phyloP scores from a whole-genome alignment of 1,139 yeast species.

The Hyphopichia buzzinii region DNA sequence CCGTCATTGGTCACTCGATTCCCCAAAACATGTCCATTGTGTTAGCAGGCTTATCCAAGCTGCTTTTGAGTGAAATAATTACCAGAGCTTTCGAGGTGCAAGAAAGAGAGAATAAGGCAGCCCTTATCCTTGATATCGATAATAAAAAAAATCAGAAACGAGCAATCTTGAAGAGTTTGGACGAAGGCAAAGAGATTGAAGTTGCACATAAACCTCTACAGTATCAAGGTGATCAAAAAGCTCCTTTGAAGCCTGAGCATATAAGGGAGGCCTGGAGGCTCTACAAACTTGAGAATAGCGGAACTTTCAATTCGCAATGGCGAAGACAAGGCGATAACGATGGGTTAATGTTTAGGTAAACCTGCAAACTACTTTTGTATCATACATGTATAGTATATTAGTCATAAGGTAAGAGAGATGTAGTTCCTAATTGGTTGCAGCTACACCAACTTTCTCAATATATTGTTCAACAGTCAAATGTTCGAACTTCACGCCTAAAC shows the following conservation, averaged over 20 bases:
- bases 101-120: conserved; percentile 49
- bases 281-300: conserved; percentile 65
- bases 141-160: conserved; percentile 34
- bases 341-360: conserved; percentile 62
- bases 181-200: conserved; percentile 28
- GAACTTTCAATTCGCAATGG: conserved; percentile 62
- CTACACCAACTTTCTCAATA: conserved; percentile 2
- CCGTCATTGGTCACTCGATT: conserved; percentile 78
- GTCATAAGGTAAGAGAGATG: neutral
- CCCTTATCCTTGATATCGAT: conserved; percentile 36
- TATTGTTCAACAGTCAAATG: conserved; percentile 1
- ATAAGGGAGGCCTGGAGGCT: conserved; percentile 86
- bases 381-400: neutral
- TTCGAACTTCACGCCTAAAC: conserved; percentile 28
- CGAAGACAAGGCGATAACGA: conserved; percentile 72
- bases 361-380: neutral
- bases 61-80: conserved; percentile 83
- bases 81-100: conserved; percentile 76
- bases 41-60: conserved; percentile 83
- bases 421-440: conserved; percentile 1
- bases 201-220: conserved; percentile 28
- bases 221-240: conserved; percentile 43
- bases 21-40: conserved; percentile 81
- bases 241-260: conserved; percentile 80
- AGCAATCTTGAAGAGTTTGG: conserved; percentile 26